Evolutionary conservation across 257 asterid species (phyloP).

Genomic region (Gentiana straminea): DNA sequence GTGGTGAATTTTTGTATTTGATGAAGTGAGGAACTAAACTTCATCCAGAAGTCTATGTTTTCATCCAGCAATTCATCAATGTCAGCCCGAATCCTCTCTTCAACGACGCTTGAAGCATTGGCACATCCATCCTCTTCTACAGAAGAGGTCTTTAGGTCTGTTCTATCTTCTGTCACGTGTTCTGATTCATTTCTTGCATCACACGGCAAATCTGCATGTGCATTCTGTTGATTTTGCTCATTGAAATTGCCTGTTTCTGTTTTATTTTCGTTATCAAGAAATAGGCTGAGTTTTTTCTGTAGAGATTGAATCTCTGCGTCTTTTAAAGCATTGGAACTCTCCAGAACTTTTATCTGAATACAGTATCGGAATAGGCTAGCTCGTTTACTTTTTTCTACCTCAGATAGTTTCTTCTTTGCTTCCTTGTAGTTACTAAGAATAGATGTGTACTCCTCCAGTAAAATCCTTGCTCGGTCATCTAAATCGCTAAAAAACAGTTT

Average conservation of each 20-base stretch:
- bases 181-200: conserved; percentile 5
- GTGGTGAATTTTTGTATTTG: conserved; percentile 29
- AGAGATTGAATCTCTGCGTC: conserved; percentile 36
- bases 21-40: conserved; percentile 30
- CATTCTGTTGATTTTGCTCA: not conserved
- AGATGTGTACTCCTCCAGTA: conserved; percentile 31
- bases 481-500: conserved; percentile 27
- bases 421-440: conserved; percentile 33
- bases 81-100: conserved; percentile 38
- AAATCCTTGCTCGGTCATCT: conserved; percentile 35
- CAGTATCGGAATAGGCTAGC: not conserved
- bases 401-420: conserved; percentile 35
- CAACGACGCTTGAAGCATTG: conserved; percentile 11
- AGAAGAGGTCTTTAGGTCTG: conserved; percentile 11
- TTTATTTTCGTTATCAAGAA: conserved; percentile 5
- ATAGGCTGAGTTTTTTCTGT: conserved; percentile 16
- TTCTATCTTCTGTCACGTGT: conserved; percentile 3
- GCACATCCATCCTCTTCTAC: conserved; percentile 14
- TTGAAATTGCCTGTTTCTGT: no score
- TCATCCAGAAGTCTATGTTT: conserved; percentile 42
- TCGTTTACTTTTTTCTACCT: conserved; percentile 36
- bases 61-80: conserved; percentile 38
- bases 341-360: no score
- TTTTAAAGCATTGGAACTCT: conserved; percentile 24
- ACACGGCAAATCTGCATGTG: not conserved